A percentile compares a stretch with the other conserved stretches of the same genome.
Conservation (phyloP, 768 basidiomycete genomes). For the Cubamyces lactineus region DNA sequence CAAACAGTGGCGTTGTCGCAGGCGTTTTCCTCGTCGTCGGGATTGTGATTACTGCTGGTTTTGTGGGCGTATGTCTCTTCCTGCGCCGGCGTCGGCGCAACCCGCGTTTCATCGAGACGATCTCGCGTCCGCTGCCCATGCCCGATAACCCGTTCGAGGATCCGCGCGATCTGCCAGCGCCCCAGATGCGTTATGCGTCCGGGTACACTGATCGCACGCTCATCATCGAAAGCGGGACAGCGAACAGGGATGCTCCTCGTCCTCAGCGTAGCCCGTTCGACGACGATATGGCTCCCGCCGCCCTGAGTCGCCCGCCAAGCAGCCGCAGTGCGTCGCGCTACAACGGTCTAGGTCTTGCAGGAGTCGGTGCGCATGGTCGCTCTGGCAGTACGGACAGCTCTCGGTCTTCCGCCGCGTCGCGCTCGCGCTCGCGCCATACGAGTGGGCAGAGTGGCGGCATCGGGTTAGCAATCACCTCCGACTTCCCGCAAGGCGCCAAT, state of each 20-base stretch:
- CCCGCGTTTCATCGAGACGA: conserved; percentile 27
- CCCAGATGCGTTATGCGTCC: conserved; percentile 25
- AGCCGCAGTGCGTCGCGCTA: neutral
- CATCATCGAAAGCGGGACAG: conserved; percentile 1
- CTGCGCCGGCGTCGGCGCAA: conserved; percentile 43
- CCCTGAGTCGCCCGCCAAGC: neutral
- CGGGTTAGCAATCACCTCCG: conserved; percentile 21
- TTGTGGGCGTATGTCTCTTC: conserved; percentile 44
- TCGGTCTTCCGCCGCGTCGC: neutral
- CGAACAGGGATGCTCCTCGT: neutral
- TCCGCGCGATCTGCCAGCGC: conserved; percentile 30
- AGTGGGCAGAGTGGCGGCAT: conserved; percentile 12
- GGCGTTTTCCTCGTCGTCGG: conserved; percentile 77
- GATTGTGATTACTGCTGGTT: conserved; percentile 50
- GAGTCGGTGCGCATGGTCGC: conserved; percentile 14
- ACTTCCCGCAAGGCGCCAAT: conserved; percentile 4
- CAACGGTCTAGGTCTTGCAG: conserved; percentile 17
- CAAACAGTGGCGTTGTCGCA: conserved; percentile 68
- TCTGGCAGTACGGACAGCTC: conserved; percentile 5
- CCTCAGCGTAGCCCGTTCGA: conserved; percentile 17
- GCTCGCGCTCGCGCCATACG: conserved; percentile 5
- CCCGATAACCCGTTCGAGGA: conserved; percentile 43
- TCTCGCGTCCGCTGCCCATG: conserved; percentile 29
- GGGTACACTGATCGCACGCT: conserved; percentile 19
- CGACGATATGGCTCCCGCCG: conserved; percentile 3